phyloP scores from a whole-genome alignment of 805 yeast species.

The Hanseniaspora meyeri region DNA sequence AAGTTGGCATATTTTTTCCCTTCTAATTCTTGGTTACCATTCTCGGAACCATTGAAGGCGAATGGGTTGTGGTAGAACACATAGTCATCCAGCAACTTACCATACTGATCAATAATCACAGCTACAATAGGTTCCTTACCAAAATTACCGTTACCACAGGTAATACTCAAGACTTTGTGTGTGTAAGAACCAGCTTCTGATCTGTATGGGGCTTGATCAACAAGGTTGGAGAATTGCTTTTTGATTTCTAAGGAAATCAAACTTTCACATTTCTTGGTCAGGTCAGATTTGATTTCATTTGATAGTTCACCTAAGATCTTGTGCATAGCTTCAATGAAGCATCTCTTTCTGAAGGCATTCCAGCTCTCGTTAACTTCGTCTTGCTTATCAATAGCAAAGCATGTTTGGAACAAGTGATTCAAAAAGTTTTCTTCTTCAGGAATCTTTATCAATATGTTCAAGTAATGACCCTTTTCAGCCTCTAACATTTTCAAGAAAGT shows the following conservation, averaged over 20 bases:
- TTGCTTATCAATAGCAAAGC: conserved; percentile 63
- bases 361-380: conserved; percentile 66
- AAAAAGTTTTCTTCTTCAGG: conserved; percentile 29
- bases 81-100: conserved; percentile 61
- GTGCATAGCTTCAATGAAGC: conserved; percentile 54
- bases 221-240: conserved; percentile 48
- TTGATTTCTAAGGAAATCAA: conserved; percentile 59
- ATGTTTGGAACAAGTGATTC: conserved; percentile 39
- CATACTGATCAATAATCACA: conserved; percentile 63
- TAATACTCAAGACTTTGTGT: conserved; percentile 70
- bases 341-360: conserved; percentile 62
- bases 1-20: conserved; percentile 41
- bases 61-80: conserved; percentile 66
- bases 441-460: conserved; percentile 48
- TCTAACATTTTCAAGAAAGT: conserved; percentile 77
- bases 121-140: conserved; percentile 79
- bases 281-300: conserved; percentile 67
- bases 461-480: conserved; percentile 72
- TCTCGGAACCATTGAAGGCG: conserved; percentile 26
- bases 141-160: conserved; percentile 76
- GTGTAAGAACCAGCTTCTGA: conserved; percentile 67
- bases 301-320: conserved; percentile 56
- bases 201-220: conserved; percentile 93
- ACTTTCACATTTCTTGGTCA: conserved; percentile 65
- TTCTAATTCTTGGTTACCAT: conserved; percentile 25